Evolutionary conservation across 1,139 yeast genomes (phyloP), one percentile per base, ranked within the genome.

Genomic region (Saccharomyces pastorianus): DNA sequence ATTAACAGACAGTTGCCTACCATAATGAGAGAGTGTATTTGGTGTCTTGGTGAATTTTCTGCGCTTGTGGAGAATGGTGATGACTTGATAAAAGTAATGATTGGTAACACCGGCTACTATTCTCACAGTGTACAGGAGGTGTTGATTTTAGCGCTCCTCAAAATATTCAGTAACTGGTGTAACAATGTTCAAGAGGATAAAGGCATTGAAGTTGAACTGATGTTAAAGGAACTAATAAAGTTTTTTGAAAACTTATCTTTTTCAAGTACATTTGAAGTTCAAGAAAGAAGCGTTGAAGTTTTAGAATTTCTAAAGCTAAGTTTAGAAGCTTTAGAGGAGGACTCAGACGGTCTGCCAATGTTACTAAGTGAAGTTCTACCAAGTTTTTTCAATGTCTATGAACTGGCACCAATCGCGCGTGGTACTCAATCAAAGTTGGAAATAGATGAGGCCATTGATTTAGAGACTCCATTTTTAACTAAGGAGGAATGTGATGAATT

Each of bases 231-330:
- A 13, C 47, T 73, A 3, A 59, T 72, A 4, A 48, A 51, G 2
- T 73, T 73, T 59, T 62, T 79, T 29, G 77, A 73, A 32, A 62
- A 62, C 17, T 62, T 74, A 31, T 69, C 77, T 17, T 67, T 67
- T 8, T 76, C 79, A 8, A 71, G 71, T 49, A 72, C 82, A 59
- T 88, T 86, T 67, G 97, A 91, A 66, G 83, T 90, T 6, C 99
- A 93, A 69, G 99, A 93, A 65, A 76, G 98, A 48, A 80, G 95
- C 9, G 77, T 83, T n/a, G 90, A 93, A 51, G 85, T 87, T 75
- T 68, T 81, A 44, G 99, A 93, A 66, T 79, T 91, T 58, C 76
- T 93, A 60, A 87, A 81, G 63, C 72, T 93, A 6, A 73, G 84
- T 0, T 61, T 80, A 14, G 76, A 73, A 9, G 58, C 67, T n/a